A percentile compares a stretch with the other conserved stretches of the same genome.
These are phyloP conservation scores for Tagetes patula DNA, from an alignment of 129 eudicot species.

Conservation along the genomic window DNA sequence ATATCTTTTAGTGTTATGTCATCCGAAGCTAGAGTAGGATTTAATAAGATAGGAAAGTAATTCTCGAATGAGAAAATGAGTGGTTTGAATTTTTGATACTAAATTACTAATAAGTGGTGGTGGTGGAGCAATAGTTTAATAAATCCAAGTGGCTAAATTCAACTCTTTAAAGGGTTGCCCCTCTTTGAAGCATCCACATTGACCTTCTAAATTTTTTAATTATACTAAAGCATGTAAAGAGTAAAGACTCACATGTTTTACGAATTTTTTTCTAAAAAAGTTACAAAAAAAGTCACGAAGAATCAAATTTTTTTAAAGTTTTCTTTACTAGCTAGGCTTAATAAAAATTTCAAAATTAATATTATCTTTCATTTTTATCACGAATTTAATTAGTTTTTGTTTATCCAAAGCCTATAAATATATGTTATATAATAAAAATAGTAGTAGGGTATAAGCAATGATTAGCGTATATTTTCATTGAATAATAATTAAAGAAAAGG, in stretches of 20 bases:
- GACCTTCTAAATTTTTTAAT: conserved; percentile 21
- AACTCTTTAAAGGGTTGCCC: conserved; percentile 42
- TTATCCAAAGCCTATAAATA: no score
- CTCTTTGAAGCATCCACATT: conserved; percentile 38
- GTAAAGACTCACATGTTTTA: conserved; percentile 24
- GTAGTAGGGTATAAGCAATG: conserved; percentile 20
- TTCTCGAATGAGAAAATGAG: not conserved
- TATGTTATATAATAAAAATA: not conserved
- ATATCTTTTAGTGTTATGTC: no score
- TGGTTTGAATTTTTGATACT: conserved; percentile 9
- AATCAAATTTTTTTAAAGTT: conserved; percentile 17
- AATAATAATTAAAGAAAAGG: conserved; percentile 32
- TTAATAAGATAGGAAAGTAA: not conserved
- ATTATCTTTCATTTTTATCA: no score
- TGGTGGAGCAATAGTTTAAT: conserved; percentile 28
- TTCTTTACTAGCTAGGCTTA: not conserved
- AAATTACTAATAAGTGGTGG: conserved; percentile 7
- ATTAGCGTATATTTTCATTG: conserved; percentile 26
- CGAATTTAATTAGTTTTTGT: not conserved
- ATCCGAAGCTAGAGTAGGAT: no score
- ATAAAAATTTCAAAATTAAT: not conserved
- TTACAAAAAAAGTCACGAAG: conserved; percentile 12
- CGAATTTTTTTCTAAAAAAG: conserved; percentile 8
- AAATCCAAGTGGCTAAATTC: conserved; percentile 22
- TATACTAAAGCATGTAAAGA: conserved; percentile 24